Percentiles rank a stretch among this genome's conserved stretches.
phyloP scores from a whole-genome alignment of 805 yeast genomes.

The Nakazawaea siamensis region DNA sequence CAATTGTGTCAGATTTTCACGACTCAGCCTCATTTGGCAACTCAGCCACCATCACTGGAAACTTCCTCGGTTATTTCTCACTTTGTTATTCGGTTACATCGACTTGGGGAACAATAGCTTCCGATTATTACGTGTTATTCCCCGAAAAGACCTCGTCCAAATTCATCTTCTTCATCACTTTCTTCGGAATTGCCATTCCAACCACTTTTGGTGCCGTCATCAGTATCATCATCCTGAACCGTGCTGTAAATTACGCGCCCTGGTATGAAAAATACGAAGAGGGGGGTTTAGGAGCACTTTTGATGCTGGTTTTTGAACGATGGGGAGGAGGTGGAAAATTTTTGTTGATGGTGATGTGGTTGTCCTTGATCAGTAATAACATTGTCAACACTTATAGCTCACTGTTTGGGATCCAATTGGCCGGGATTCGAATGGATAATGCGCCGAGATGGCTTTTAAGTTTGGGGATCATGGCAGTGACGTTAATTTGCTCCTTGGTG shows the following conservation, averaged over 20 bases:
- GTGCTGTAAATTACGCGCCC: constrained; percentile 46
- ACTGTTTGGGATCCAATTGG: constrained; percentile 68
- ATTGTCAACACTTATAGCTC: constrained; percentile 76
- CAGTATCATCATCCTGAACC: constrained; percentile 64
- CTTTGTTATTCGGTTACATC: constrained; percentile 71
- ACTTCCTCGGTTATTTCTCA: constrained; percentile 64
- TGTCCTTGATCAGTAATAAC: constrained; percentile 76
- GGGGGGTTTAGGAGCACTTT: constrained; percentile 70
- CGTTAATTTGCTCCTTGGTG: constrained; percentile 62
- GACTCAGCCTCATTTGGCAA: constrained; percentile 28
- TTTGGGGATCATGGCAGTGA: constrained; percentile 50
- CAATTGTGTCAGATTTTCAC: constrained; percentile 25
- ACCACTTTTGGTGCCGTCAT: constrained; percentile 68
- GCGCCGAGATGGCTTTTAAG: constrained; percentile 79
- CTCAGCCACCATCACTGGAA: constrained; percentile 44
- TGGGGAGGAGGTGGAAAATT: constrained; percentile 81
- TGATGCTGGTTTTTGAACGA: constrained; percentile 52
- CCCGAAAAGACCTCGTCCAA: constrained; percentile 61
- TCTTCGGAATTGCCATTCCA: constrained; percentile 59
- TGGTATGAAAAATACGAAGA: constrained; percentile 50
- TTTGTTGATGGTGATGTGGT: constrained; percentile 56
- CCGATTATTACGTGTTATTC: constrained; percentile 76
- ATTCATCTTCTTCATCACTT: constrained; percentile 52
- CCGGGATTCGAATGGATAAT: constrained; percentile 43
- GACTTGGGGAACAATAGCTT: constrained; percentile 84